Conservation (phyloP, 805 yeast genomes). For the Pichia cephalocereana region DNA sequence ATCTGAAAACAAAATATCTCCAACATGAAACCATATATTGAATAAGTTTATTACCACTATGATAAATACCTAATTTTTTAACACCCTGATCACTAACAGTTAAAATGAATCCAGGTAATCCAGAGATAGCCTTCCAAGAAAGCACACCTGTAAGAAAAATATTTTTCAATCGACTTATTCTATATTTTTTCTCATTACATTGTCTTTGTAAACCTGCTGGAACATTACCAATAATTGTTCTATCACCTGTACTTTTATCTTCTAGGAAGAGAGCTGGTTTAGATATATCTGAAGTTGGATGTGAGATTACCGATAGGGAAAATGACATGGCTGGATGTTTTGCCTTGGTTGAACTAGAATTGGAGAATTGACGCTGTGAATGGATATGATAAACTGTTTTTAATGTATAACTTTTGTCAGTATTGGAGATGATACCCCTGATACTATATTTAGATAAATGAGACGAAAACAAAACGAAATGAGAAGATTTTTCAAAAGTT, state of each 20-base stretch:
- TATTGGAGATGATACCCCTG: background rate
- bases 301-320: slow-evolving; percentile 43
- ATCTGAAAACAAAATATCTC: slow-evolving; percentile 80
- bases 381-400: too few relatives aligned
- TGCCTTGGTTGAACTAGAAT: background rate
- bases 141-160: slow-evolving; percentile 74
- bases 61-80: slow-evolving; percentile 43
- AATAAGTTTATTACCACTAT: slow-evolving; percentile 35
- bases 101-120: slow-evolving; percentile 80
- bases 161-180: slow-evolving; percentile 48
- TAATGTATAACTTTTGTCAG: too few relatives aligned
- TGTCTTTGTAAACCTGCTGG: slow-evolving; percentile 84
- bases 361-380: background rate
- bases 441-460: background rate
- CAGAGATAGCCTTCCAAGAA: slow-evolving; percentile 77
- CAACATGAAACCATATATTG: slow-evolving; percentile 65
- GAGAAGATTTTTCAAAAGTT: background rate
- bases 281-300: slow-evolving; percentile 51
- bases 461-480: slow-evolving; percentile 1
- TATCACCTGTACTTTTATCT: slow-evolving; percentile 40
- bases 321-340: slow-evolving; percentile 28
- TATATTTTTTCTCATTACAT: slow-evolving; percentile 50
- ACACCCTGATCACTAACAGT: slow-evolving; percentile 75
- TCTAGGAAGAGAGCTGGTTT: slow-evolving; percentile 47
- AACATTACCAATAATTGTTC: slow-evolving; percentile 66